Base-by-base conservation (phyloP, 2,329 filamentous ascomycete genomes). In the Trichoderma oligosporum region DNA sequence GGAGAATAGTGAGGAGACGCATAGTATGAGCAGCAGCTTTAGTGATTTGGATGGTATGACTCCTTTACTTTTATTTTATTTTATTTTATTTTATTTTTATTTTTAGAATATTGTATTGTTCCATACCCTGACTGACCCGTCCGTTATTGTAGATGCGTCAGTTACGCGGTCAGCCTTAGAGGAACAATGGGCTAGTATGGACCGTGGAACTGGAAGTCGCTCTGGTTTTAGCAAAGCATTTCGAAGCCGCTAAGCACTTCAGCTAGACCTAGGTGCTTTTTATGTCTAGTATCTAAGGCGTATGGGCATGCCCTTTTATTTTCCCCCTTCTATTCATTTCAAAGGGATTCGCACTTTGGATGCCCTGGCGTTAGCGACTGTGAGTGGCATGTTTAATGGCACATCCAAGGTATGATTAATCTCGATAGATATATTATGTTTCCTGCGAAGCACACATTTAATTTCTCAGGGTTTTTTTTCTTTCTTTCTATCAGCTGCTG, bases 21-120 rank as follows among this genome's bases (percentile, higher is more conserved):
- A 86, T 1, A 91, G 87, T 64, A 91, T 91, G 84, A 88, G 89
- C 1, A 93, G 89, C 69, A 92, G 88, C 65, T 94, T 91, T 66
- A 93, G 88, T 71, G 90, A 94, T 73, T 78, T 95, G 41, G 89
- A 93, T 68, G 88, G 88, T 83, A 75, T 59, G 70, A 64, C 58
- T 41, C 22, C 47, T 16, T n/a, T n/a, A n/a, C 53, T n/a, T 58
- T 44, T 35, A 3, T 44, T 14, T n/a, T n/a, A n/a, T n/a, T n/a
- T n/a, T n/a, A n/a, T n/a, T n/a, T n/a, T n/a, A n/a, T n/a, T n/a
- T n/a, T n/a, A n/a, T n/a, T n/a, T n/a, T n/a, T n/a, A n/a, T n/a
- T n/a, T n/a, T n/a, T n/a, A n/a, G 9, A 20, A 16, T 14, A 22
- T 7, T 9, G 14, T 22, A 7, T 4, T 3, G 4, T 25, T 14